phyloP scores from a whole-genome alignment of 1,139 yeast species.

The Scheffersomyces insectosa region DNA sequence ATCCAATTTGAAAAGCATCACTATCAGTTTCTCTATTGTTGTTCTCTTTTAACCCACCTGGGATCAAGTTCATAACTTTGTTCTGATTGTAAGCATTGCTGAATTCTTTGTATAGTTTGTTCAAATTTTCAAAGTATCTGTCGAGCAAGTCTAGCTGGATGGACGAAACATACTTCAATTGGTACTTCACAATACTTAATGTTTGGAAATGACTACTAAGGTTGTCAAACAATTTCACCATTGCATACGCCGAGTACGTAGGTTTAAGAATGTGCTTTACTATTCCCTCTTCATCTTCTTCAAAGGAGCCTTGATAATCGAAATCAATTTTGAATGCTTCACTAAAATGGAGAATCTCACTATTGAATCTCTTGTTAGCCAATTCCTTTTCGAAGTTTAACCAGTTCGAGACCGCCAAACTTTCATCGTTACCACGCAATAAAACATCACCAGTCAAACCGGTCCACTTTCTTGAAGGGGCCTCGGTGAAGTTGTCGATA shows the following conservation, averaged over 20 bases:
- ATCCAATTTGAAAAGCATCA: constrained; percentile 39
- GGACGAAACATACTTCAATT: constrained; percentile 66
- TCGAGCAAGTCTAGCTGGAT: constrained; percentile 69
- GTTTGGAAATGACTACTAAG: constrained; percentile 64
- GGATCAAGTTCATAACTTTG: constrained; percentile 38
- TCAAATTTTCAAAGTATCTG: constrained; percentile 54
- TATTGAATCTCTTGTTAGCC: constrained; percentile 55
- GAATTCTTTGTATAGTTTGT: constrained; percentile 46
- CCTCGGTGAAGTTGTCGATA: constrained; percentile 24
- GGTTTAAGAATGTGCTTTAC: constrained; percentile 44
- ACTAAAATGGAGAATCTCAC: constrained; percentile 52
- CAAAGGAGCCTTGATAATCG: constrained; percentile 51
- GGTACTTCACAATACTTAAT: constrained; percentile 59
- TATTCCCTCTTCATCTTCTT: constrained; percentile 21
- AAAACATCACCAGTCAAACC: constrained; percentile 63
- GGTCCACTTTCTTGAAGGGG: constrained; percentile 47
- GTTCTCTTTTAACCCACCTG: constrained; percentile 32
- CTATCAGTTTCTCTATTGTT: constrained; percentile 32
- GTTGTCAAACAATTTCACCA: constrained; percentile 64
- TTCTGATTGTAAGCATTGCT: constrained; percentile 43
- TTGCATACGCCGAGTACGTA: constrained; percentile 63
- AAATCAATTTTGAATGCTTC: constrained; percentile 64
- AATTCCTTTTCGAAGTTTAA: constrained; percentile 60
- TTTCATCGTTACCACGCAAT: constrained; percentile 35
- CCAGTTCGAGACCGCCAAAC: constrained; percentile 52